phyloP scores from a whole-genome alignment of 1,284 basidiomycete species.

The Papiliotrema flavescens region DNA sequence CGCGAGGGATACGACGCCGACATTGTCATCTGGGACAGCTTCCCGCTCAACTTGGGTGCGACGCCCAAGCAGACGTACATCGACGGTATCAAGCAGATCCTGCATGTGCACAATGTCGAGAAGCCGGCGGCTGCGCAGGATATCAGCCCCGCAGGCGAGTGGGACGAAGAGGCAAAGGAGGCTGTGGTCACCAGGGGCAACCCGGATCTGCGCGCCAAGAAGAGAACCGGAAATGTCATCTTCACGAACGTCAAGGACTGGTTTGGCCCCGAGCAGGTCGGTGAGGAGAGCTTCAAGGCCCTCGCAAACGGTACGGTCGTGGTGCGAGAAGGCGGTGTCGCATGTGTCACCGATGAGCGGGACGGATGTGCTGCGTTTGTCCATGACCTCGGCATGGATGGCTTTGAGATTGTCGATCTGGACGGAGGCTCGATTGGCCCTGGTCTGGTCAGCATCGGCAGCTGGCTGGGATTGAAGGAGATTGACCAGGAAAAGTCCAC shows the following conservation, averaged over 20 bases:
- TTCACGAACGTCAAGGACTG: slow-evolving; percentile 45
- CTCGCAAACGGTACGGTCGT: slow-evolving; percentile 31
- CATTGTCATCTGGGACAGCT: slow-evolving; percentile 84
- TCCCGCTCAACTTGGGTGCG: slow-evolving; percentile 67
- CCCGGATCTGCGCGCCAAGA: slow-evolving; percentile 40
- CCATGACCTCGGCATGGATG: slow-evolving; percentile 11
- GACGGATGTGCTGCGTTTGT: slow-evolving; percentile 46
- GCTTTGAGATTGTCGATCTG: slow-evolving; percentile 44
- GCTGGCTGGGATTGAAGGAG: slow-evolving; percentile 48
- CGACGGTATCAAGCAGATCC: slow-evolving; percentile 54
- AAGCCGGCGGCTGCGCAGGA: slow-evolving; percentile 44
- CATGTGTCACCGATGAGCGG: too few species aligned
- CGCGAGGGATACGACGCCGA: slow-evolving; percentile 59
- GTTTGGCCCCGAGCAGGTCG: slow-evolving; percentile 14
- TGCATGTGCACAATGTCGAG: slow-evolving; percentile 32
- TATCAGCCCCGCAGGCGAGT: slow-evolving; percentile 33
- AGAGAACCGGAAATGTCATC: slow-evolving; percentile 31
- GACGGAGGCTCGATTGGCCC: slow-evolving; percentile 49
- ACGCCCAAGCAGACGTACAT: slow-evolving; percentile 60
- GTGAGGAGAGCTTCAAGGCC: too few species aligned
- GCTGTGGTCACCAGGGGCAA: slow-evolving; percentile 42
- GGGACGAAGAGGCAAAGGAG: slow-evolving; percentile 39
- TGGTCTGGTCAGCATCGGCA: slow-evolving; percentile 48
- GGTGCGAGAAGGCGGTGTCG: slow-evolving; percentile 45
- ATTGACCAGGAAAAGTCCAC: slow-evolving; percentile 61